Base-by-base conservation (phyloP, 164 flowering plant species). In the Akebia trifoliata region DNA sequence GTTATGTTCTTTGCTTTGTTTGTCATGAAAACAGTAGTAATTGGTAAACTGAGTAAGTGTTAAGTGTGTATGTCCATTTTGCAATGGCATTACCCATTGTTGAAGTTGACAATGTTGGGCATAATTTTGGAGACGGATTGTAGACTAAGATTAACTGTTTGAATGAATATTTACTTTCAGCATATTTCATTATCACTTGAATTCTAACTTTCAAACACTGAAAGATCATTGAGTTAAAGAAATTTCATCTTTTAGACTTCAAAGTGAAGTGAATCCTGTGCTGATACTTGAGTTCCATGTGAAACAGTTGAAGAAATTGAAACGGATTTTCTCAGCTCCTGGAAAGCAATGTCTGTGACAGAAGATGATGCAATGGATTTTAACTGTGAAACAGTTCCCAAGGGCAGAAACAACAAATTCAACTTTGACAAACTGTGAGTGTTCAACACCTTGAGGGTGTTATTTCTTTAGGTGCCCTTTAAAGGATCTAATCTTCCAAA, bases 361-460 rank as follows among this genome's bases (percentile, higher is more conserved):
- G 79, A 72, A 39, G 81, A 74, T 56, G 83, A 76, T 68, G 50
- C 56, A 6, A 64, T 83, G 82, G 87, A 86, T 68, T 86, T 92
- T 54, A 62, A 65, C 66, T 71, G 76, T 53, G 77, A 67, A 30
- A 55, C 80, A 17, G 68, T 59, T 29, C 53, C 80, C n/a, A 81
- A 72, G 59, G 76, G 78, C 67, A 75, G 67, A 70, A 82, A 81
- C 46, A 81, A 76, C 43, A 44, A 68, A 28, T 87, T 86, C 59
- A 68, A 67, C 67, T 87, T 84, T 72, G 85, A 68, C 31, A 91
- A 87, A 57, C 35, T 81, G 98, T 91, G 67, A 86, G 94, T 63
- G 15, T 5, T 24, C 4, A 5, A 38, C 45, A 29, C 10, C 62
- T 59, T 57, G 22, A n/a, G 14, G 4, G 12, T 43, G 40, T 2